These are phyloP conservation scores for Penicillium salamii DNA, from an alignment of 495 filamentous ascomycete species.

Conservation along the genomic window DNA sequence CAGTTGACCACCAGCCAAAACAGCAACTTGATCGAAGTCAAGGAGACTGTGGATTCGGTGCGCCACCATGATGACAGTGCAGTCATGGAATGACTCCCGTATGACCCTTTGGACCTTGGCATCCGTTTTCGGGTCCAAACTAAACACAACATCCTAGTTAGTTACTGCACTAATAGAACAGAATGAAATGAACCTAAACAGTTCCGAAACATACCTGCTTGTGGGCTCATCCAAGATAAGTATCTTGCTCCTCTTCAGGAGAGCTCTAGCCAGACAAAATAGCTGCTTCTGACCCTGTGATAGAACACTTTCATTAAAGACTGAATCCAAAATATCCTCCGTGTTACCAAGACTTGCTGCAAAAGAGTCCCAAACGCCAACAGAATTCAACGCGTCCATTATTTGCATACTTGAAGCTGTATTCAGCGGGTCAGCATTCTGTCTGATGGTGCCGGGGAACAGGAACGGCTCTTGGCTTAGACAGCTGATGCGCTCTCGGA, in stretches of 20 bases:
- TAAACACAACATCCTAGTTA: conserved; percentile 53
- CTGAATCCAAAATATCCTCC: conserved; percentile 50
- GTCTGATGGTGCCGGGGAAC: conserved; percentile 53
- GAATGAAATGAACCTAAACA: background rate
- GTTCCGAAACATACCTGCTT: conserved; percentile 40
- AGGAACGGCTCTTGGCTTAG: conserved; percentile 60
- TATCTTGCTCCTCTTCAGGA: conserved; percentile 43
- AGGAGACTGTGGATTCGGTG: conserved; percentile 82
- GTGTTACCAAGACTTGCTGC: background rate
- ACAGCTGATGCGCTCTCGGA: conserved; percentile 51
- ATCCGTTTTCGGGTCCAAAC: conserved; percentile 84
- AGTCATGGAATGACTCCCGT: conserved; percentile 60
- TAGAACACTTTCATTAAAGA: conserved; percentile 32
- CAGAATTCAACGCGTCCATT: conserved; percentile 37
- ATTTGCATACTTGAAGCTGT: conserved; percentile 25
- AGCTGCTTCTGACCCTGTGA: conserved; percentile 59
- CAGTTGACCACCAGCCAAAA: conserved; percentile 72
- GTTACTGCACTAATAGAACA: too few relatives aligned
- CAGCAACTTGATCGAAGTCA: conserved; percentile 86
- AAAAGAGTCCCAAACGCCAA: conserved; percentile 23
- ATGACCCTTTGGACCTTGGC: conserved; percentile 83
- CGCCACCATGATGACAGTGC: conserved; percentile 84
- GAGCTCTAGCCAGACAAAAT: conserved; percentile 53
- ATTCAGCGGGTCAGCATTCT: conserved; percentile 51
- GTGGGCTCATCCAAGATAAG: conserved; percentile 46